These are phyloP conservation scores for Cercospora sesami DNA, from an alignment of 2,329 filamentous ascomycete genomes.

Conservation along the genomic window DNA sequence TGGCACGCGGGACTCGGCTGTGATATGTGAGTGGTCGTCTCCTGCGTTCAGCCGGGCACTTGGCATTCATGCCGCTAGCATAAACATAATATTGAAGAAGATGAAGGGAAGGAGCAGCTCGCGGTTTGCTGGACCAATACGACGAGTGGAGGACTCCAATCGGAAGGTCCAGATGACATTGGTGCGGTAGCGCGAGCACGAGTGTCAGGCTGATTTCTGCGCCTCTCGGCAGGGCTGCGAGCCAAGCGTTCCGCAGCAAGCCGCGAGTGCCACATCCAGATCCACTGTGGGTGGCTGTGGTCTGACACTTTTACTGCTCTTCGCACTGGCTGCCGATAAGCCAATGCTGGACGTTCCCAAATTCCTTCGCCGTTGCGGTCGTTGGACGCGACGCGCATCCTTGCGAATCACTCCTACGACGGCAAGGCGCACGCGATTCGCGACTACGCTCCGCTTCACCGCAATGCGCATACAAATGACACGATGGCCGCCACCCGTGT, in stretches of 20 bases:
- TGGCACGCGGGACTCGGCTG: background rate
- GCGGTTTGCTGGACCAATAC: background rate
- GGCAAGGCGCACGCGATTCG: too few relatives aligned
- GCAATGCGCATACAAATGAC: background rate
- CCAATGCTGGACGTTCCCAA: background rate
- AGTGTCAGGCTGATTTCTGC: background rate
- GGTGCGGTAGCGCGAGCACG: background rate
- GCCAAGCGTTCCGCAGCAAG: background rate
- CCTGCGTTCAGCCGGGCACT: background rate
- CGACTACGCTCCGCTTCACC: background rate
- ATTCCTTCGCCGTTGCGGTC: background rate
- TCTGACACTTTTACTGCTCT: background rate
- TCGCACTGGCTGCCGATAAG: background rate
- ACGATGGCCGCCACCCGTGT: background rate
- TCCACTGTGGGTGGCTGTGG: background rate
- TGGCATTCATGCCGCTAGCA: constrained; percentile 3
- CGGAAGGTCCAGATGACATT: background rate
- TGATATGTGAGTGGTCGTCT: background rate
- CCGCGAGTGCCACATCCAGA: background rate
- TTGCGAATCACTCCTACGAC: background rate
- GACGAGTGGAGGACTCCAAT: background rate
- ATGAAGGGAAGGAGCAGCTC: background rate
- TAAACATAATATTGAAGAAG: background rate
- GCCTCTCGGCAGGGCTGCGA: background rate
- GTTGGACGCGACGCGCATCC: background rate